Evolutionary conservation across 768 basidiomycete species (phyloP).

Genomic region (Brasilioporus rufonigricans): DNA sequence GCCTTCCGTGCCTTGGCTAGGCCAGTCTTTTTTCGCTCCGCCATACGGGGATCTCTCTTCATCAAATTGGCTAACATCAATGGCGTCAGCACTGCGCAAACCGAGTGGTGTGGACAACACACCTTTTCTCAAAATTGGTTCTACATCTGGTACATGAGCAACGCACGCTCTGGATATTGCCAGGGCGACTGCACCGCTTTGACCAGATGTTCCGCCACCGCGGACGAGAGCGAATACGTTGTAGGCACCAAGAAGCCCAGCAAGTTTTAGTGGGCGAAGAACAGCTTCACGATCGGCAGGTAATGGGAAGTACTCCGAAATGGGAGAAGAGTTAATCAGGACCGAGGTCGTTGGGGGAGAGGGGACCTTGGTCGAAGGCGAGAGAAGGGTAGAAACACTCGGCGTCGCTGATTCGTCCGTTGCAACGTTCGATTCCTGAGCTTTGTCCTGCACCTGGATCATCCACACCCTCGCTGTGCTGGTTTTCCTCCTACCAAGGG

Average conservation of each 20-base stretch:
- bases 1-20: conserved; percentile 88
- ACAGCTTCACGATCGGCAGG: conserved; percentile 78
- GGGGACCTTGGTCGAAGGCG: conserved; percentile 17
- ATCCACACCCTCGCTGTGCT: conserved; percentile 93
- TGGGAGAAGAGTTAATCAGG: conserved; percentile 81
- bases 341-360: conserved; percentile 58
- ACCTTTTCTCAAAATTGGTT: conserved; percentile 72
- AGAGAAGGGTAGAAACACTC: conserved; percentile 17
- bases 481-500: conserved; percentile 84
- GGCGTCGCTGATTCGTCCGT: conserved; percentile 4
- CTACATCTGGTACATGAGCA: conserved; percentile 66
- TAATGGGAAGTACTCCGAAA: conserved; percentile 75
- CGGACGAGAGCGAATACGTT: conserved; percentile 73
- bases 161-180: conserved; percentile 75
- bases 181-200: conserved; percentile 76
- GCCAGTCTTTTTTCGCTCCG: conserved; percentile 97
- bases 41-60: conserved; percentile 94
- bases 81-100: neutral
- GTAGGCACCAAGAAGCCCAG: conserved; percentile 82
- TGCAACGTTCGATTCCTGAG: conserved; percentile 16
- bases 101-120: neutral
- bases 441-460: conserved; percentile 56
- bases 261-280: conserved; percentile 79
- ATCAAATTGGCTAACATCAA: conserved; percentile 67
- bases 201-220: conserved; percentile 90